These are phyloP conservation scores for Auricularia sp. DNA, from an alignment of 768 basidiomycete species.

Conservation along the genomic window DNA sequence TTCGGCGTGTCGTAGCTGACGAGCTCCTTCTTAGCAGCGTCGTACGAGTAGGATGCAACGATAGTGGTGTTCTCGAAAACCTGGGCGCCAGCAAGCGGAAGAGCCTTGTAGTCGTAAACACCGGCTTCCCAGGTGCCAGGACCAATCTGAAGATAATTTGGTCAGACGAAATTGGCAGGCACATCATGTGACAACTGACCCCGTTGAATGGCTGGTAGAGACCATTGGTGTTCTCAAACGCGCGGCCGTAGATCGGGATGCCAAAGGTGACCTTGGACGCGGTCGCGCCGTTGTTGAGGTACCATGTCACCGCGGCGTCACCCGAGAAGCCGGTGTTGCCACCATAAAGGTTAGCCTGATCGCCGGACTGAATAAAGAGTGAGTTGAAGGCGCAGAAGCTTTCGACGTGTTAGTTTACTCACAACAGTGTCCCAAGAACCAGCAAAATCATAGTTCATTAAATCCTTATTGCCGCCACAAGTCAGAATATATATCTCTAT, in stretches of 20 bases:
- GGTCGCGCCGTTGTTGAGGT: slow-evolving; percentile 50
- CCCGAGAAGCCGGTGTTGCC: slow-evolving; percentile 56
- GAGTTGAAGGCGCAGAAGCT: slow-evolving; percentile 14
- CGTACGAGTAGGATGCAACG: slow-evolving; percentile 72
- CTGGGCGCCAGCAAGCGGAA: slow-evolving; percentile 43
- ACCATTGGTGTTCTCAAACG: slow-evolving; percentile 61
- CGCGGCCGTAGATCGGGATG: slow-evolving; percentile 73
- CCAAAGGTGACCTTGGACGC: slow-evolving; percentile 61
- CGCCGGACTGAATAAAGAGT: slow-evolving; percentile 39
- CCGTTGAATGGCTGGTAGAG: slow-evolving; percentile 62
- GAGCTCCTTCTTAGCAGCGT: slow-evolving; percentile 50
- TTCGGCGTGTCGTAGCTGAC: slow-evolving; percentile 71
- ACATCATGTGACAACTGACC: slow-evolving; percentile 26
- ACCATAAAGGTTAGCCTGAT: slow-evolving; percentile 62
- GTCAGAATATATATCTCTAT: slow-evolving; percentile 1
- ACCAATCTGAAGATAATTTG: slow-evolving; percentile 38
- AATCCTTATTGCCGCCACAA: not conserved
- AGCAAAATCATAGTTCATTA: slow-evolving; percentile 63
- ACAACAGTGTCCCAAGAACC: slow-evolving; percentile 32
- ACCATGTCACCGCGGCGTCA: slow-evolving; percentile 55
- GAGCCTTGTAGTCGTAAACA: slow-evolving; percentile 63
- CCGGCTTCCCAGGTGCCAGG: slow-evolving; percentile 63
- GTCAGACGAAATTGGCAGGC: not conserved
- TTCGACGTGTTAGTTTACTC: too few species aligned
- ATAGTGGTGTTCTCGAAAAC: slow-evolving; percentile 59